Conservation (phyloP, 2,329 filamentous ascomycete species). For the Beauveria australis region DNA sequence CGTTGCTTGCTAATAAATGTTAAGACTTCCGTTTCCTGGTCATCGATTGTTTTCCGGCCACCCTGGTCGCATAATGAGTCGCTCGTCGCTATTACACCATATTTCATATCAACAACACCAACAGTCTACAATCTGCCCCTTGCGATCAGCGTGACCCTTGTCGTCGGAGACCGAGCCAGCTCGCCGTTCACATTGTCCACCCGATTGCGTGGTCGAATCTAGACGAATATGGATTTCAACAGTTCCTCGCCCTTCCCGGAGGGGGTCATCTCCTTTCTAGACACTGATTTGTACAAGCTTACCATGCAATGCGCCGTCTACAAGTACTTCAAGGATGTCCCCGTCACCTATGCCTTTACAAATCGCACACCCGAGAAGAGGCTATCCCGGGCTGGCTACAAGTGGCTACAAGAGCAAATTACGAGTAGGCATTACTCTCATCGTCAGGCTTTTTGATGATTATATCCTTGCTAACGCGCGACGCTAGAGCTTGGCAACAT, state of each 20-base stretch:
- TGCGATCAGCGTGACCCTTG: not conserved
- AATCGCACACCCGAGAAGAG: constrained; percentile 94
- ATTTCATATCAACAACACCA: not conserved
- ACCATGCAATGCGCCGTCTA: constrained; percentile 98
- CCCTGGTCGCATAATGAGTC: not conserved
- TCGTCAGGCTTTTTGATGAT: not conserved
- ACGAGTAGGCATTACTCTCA: constrained; percentile 44
- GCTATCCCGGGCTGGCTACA: constrained; percentile 71
- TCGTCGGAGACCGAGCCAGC: constrained; percentile 3
- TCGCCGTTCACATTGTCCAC: not conserved
- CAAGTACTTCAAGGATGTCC: constrained; percentile 77
- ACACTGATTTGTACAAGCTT: constrained; percentile 86
- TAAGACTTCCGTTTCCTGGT: not conserved
- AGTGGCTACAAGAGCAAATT: constrained; percentile 80
- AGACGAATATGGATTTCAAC: constrained; percentile 52
- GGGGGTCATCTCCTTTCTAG: constrained; percentile 73
- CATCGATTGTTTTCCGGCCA: not conserved
- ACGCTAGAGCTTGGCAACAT: constrained; percentile 70
- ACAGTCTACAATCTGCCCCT: not conserved
- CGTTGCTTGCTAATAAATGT: too few species aligned
- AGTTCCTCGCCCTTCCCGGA: constrained; percentile 60
- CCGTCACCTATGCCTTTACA: constrained; percentile 87
- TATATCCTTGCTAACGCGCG: not conserved
- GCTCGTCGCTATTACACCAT: not conserved
- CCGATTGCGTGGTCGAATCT: not conserved